Evolutionary conservation across 225 moss, liverwort and hornwort genomes (phyloP), one percentile per base, ranked within the genome.

Genomic region (Asterella californica): DNA sequence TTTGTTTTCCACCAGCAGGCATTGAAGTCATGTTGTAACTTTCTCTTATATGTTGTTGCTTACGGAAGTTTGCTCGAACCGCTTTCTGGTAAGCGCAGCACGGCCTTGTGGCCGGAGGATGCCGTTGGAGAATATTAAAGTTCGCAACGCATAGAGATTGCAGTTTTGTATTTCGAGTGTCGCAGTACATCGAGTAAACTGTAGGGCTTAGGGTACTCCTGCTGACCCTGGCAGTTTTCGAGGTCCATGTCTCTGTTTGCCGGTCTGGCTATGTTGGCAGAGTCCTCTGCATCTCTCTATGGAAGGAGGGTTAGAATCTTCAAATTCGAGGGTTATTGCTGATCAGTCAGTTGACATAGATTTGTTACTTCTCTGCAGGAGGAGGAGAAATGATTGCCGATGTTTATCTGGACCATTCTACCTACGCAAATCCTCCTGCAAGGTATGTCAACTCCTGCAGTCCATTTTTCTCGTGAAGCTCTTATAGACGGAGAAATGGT

Each of bases 301-400:
- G 38, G 68, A 21, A 70, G 46, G 48, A n/a, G 14, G 32, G 6
- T 4, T 1, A 10, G 15, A 32, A 11, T 61, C 5, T 21, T 59
- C 19, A 59, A 6, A 7, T 75, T 49, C 0, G 4, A 22, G 0
- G 69, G n/a, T 30, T 74, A 74, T 52, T 53, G 45, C 15, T 14
- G 74, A 74, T 53, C 30, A 10, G 15, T 74, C 7, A 14, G 18
- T n/a, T 74, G 32, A 52, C 19, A 37, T 49, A 29, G 18, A 24
- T 2, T 0, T 57, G 24, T 54, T 74, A 59, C 67, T 45, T 78
- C 32, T 5, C 9, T 81, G 80, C 83, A 96, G 92, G 90, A 74
- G 94, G 96, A 75, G 90, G 96, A 48, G 96, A 94, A 84, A 92
- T 96, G 91, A 92, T 96, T 81, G 88, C 84, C 12, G 94, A 96